Conservation (phyloP, 352 stramenopile species). For the Globisporangium sylvaticum region DNA sequence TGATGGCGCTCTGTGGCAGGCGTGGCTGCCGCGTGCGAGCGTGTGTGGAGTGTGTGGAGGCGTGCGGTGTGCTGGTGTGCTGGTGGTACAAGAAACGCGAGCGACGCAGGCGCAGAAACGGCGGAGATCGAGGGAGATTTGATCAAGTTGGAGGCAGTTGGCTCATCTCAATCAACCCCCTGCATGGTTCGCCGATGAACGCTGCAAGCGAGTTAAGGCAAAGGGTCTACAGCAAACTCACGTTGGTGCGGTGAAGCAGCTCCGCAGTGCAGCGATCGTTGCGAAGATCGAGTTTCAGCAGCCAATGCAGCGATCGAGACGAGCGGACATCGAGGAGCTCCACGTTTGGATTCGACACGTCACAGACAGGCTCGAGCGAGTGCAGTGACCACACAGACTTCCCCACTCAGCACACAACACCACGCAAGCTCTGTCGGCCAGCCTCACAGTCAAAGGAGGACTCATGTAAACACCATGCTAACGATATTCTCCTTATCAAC, state of each 20-base stretch:
- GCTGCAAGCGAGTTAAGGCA: neutral
- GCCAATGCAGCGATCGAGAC: neutral
- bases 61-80: neutral
- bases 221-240: neutral
- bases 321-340: neutral
- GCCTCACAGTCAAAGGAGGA: neutral
- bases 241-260: neutral
- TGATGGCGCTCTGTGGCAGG: neutral
- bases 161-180: neutral
- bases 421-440: neutral
- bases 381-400: neutral
- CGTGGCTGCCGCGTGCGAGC: neutral
- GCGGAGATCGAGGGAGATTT: conserved; percentile 1
- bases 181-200: neutral
- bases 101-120: neutral
- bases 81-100: neutral
- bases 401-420: neutral
- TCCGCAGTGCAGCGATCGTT: neutral
- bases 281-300: neutral
- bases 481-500: neutral
- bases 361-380: neutral
- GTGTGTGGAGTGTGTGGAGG: neutral
- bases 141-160: neutral
- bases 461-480: conserved; percentile 2
- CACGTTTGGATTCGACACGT: neutral